Conservation (phyloP, 306 rosid species). For the Macrotyloma uniflorum region DNA sequence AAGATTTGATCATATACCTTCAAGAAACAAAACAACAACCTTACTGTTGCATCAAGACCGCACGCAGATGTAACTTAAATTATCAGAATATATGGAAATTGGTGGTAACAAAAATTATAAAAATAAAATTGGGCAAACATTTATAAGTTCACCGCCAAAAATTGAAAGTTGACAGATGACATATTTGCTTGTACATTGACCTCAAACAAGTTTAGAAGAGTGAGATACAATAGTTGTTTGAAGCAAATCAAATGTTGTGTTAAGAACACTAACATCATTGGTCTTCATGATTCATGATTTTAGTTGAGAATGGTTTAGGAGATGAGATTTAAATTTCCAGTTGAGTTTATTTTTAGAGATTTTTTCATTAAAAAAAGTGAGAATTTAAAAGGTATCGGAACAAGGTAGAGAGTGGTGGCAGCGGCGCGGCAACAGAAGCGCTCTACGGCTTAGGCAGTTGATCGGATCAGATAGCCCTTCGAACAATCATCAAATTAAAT, state of each 20-base stretch:
- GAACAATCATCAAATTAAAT: no score
- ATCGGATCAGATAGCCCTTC: no score
- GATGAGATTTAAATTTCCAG: no score
- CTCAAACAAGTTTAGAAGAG: background rate
- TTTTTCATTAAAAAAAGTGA: no score
- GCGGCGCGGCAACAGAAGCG: no score
- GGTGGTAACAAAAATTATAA: background rate
- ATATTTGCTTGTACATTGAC: background rate
- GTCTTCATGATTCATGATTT: background rate
- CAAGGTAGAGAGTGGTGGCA: no score
- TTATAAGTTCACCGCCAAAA: background rate
- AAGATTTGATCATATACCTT: background rate
- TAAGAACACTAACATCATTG: background rate
- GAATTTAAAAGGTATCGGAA: no score
- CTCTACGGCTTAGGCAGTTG: no score
- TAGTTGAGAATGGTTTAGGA: background rate
- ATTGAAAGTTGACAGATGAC: background rate
- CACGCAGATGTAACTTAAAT: constrained; percentile 19
- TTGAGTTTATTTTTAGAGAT: no score
- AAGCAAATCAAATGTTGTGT: background rate
- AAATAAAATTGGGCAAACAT: background rate
- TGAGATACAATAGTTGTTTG: background rate
- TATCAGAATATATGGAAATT: background rate
- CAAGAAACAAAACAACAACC: background rate
- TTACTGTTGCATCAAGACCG: background rate